Evolutionary conservation across 192 early-diverging fungal genomes (phyloP).

Genomic region (Backusella parvicylindrica): DNA sequence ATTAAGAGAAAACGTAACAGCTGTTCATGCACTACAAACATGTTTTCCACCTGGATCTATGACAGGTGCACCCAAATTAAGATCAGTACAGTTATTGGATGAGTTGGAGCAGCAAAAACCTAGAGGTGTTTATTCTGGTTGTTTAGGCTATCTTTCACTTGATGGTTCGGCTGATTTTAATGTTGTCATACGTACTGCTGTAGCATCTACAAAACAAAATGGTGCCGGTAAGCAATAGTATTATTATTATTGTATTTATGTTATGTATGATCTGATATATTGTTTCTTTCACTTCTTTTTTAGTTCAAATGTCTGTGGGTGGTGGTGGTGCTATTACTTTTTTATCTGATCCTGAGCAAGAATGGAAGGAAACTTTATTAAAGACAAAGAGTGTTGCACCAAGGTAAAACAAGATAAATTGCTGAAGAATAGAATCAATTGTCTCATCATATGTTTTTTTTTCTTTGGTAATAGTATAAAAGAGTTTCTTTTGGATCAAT

Average conservation of each 20-base stretch:
- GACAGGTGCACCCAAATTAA: slow-evolving; percentile 95
- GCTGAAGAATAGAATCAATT: not conserved
- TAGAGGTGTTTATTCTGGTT: slow-evolving; percentile 88
- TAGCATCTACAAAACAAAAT: slow-evolving; percentile 37
- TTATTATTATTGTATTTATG: not conserved
- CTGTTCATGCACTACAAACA: slow-evolving; percentile 64
- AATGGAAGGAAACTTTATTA: slow-evolving; percentile 85
- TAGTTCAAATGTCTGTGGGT: slow-evolving; percentile 69
- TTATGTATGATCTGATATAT: not conserved
- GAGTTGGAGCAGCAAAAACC: slow-evolving; percentile 62
- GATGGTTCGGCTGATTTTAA: slow-evolving; percentile 63
- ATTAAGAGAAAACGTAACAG: slow-evolving; percentile 54
- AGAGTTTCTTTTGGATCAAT: not conserved
- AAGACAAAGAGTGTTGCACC: slow-evolving; percentile 65
- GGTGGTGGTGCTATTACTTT: slow-evolving; percentile 93
- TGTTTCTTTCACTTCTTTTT: not conserved
- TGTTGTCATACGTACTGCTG: slow-evolving; percentile 91
- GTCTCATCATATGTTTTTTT: not conserved
- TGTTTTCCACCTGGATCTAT: slow-evolving; percentile 95
- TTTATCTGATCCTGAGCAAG: slow-evolving; percentile 79
- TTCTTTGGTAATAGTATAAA: not conserved
- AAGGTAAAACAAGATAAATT: slow-evolving; percentile 33
- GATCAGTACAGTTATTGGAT: slow-evolving; percentile 79
- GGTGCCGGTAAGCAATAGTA: not conserved
- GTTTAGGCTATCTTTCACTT: slow-evolving; percentile 81